Evolutionary conservation across 176 grass and related monocot species (phyloP), one percentile per base, ranked within the genome.

Genomic region (Canna indica): DNA sequence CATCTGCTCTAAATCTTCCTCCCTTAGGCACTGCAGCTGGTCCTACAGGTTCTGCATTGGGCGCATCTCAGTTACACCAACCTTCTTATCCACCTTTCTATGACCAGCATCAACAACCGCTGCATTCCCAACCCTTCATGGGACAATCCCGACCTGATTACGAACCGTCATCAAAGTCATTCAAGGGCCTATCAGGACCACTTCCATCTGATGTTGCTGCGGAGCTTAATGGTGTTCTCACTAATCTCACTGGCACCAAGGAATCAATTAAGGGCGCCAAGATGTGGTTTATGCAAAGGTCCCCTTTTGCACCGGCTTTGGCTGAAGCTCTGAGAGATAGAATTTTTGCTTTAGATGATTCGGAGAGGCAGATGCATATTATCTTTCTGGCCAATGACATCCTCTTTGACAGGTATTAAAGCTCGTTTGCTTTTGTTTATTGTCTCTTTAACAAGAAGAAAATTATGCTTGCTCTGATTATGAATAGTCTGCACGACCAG

Each of bases 241-340:
- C 7, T 66, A 91, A 83, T 75, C 80, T 99, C n/a, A 90, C 81
- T 78, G 94, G 90, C 69, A 99, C 89, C 2, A 99, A 93, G 61
- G 94, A 99, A 74, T 93, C 94, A 7, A 99, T 99, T 76, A 99
- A 99, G 80, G 94, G 86, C 0, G 82, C 94, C 41, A 99, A 99
- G 81, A 46, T 66, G 26, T 99, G 94, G 94, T 99, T 90, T 77
- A 85, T 99, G 86, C 88, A 99, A 64, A 82, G 90, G 67, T 73
- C 81, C 0, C 84, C 84, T 17, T 99, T 93, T 72, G 78, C 70
- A 14, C 94, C 78, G 1, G 94, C 89, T 47, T 56, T 99, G 73
- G 86, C 89, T 16, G 89, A 99, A 86, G 89, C 80, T 45, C 75
- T 99, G 14, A 87, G 84, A 80, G 94, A 93, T 56, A 80, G 82